phyloP scores from a whole-genome alignment of 306 rosid genomes.

The Cicer chorassanicum region DNA sequence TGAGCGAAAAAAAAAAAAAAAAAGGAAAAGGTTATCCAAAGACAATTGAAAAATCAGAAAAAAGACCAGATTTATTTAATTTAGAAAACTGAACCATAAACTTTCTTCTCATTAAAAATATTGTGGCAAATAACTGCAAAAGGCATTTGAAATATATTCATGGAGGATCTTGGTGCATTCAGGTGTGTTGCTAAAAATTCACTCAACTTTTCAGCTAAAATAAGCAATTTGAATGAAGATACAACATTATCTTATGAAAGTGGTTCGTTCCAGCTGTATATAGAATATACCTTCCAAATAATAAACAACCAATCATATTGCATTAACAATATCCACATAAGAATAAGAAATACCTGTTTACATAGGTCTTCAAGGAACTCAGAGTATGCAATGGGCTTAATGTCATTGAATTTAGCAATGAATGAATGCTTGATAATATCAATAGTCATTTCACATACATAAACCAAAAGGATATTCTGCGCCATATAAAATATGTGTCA shows the following conservation, averaged over 20 bases:
- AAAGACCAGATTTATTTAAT: not conserved
- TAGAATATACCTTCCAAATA: not conserved
- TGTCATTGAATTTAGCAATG: slow-evolving; percentile 90
- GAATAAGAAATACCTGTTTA: slow-evolving; percentile 71
- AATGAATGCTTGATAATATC: slow-evolving; percentile 96
- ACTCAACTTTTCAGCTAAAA: slow-evolving; percentile 21
- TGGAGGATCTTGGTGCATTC: slow-evolving; percentile 19
- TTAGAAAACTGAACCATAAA: slow-evolving; percentile 18
- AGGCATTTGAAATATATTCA: slow-evolving; percentile 17
- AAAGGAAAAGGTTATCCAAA: slow-evolving; percentile 4
- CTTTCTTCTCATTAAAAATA: slow-evolving; percentile 3
- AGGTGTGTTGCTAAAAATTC: slow-evolving; percentile 33
- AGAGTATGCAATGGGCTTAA: slow-evolving; percentile 84
- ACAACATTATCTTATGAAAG: slow-evolving; percentile 24
- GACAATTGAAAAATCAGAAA: slow-evolving; percentile 10
- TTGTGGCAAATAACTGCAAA: slow-evolving; percentile 9
- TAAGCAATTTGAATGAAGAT: slow-evolving; percentile 31
- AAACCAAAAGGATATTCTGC: slow-evolving; percentile 86
- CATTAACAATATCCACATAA: not conserved
- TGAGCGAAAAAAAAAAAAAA: not conserved
- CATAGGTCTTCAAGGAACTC: slow-evolving; percentile 98
- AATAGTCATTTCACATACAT: slow-evolving; percentile 79
- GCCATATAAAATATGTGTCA: slow-evolving; percentile 48
- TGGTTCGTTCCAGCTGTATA: slow-evolving; percentile 17
- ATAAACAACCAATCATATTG: slow-evolving; percentile 25